Evolutionary conservation across 2,329 filamentous ascomycete species (phyloP), one percentile per base, ranked within the genome.

Genomic region (Nemania abortiva): DNA sequence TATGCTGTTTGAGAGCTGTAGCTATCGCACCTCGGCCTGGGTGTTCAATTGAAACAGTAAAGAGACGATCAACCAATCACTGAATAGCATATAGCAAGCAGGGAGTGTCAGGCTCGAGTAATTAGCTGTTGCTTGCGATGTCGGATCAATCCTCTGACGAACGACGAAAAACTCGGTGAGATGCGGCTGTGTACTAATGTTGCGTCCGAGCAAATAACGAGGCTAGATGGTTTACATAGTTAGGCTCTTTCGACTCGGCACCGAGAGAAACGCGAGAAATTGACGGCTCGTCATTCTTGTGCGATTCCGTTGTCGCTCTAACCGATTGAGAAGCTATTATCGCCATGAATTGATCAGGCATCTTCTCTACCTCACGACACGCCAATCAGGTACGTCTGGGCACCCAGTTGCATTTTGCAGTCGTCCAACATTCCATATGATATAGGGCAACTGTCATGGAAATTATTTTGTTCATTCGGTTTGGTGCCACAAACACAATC

Each of bases 1-100:
- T 34, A 62, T 62, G 64, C 52, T 24, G 31, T 34, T 34, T 34
- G 9, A 34, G 31, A n/a, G n/a, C n/a, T n/a, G n/a, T 34, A 34
- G 31, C 31, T 4, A 34, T 34, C 9, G 31, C 31, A 34, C 31
- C 31, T 34, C 31, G 31, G 31, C 31, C 9, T 34, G 31, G 31
- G 18, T 53, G 15, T 39, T 42, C 11, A 15, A 42, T 42, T 15
- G 13, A 42, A 42, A 15, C 37, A 7, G 3, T 3, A 15, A 42
- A 42, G 37, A 42, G 9, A 10, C 13, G 37, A 42, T 42, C 7
- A 15, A 42, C 37, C 37, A 42, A 42, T 42, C 37, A 42, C 13
- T 3, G 37, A 15, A 42, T 42, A 42, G 37, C 37, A 42, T 42
- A 11, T 15, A 15, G 13, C 37, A 15, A 15, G 37, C 37, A 42